Evolutionary conservation across 2,329 filamentous ascomycete species (phyloP).

Genomic region (Apiospora phragmitis): DNA sequence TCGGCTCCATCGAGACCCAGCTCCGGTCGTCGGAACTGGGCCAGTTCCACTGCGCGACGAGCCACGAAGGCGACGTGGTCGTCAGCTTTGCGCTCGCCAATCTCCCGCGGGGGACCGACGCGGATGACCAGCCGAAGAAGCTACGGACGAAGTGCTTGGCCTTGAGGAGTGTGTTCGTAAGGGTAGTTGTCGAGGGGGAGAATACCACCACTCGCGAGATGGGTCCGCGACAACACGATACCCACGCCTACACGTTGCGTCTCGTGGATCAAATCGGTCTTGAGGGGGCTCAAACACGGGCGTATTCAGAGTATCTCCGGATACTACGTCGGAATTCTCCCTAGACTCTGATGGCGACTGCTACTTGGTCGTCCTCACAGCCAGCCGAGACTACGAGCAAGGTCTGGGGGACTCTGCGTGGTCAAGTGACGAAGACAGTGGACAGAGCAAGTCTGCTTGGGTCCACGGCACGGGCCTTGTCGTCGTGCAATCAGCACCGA

Average conservation of each 20-base stretch:
- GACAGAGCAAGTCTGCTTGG: background rate
- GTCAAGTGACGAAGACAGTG: background rate
- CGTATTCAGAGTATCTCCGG: background rate
- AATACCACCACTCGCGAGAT: background rate
- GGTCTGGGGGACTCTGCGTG: no score
- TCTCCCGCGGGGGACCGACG: background rate
- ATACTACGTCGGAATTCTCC: background rate
- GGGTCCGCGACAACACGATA: background rate
- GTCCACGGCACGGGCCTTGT: background rate
- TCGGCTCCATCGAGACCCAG: slow-evolving; percentile 16
- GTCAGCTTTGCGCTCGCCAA: background rate
- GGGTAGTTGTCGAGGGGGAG: no score
- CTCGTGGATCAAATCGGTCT: background rate
- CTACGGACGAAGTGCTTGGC: background rate
- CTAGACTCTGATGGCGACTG: background rate
- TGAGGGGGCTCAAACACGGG: background rate
- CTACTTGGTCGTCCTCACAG: background rate
- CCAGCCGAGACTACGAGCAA: background rate
- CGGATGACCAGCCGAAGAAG: background rate
- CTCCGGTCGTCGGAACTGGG: background rate
- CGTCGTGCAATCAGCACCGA: no score
- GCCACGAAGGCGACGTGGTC: background rate
- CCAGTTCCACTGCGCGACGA: background rate
- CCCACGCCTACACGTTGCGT: background rate
- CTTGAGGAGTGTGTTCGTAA: background rate